Percentiles rank a stretch among this genome's conserved stretches.
Conservation (phyloP, 768 basidiomycete species). For the Phanerochaete carnosa region DNA sequence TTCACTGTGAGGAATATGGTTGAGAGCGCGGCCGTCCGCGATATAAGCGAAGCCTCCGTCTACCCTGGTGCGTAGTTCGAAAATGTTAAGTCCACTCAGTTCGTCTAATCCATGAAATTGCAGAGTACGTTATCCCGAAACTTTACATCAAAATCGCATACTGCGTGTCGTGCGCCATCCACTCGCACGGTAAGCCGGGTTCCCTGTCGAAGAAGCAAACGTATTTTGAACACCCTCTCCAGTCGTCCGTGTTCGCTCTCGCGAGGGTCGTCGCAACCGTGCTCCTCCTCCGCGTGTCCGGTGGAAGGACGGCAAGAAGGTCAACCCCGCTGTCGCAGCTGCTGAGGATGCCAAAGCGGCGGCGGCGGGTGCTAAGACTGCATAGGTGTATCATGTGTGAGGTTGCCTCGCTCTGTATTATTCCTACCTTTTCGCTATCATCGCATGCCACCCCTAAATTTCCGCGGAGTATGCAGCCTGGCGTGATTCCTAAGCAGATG, state of each 20-base stretch:
- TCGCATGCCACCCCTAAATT: neutral
- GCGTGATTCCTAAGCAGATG: neutral
- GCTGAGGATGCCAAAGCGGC: conserved; percentile 83
- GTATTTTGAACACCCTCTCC: neutral
- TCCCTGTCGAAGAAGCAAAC: neutral
- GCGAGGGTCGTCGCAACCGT: conserved; percentile 95
- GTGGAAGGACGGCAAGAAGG: conserved; percentile 95
- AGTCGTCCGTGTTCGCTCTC: conserved; percentile 98
- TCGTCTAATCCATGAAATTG: neutral
- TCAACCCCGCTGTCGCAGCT: conserved; percentile 92
- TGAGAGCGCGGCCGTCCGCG: conserved; percentile 95
- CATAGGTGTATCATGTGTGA: conserved; percentile 31
- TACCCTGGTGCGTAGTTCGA: conserved; percentile 68
- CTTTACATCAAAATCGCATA: conserved; percentile 98
- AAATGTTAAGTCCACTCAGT: neutral
- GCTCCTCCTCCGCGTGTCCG: conserved; percentile 93
- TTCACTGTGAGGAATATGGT: conserved; percentile 99
- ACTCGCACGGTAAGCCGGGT: conserved; percentile 82
- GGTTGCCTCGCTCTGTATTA: neutral
- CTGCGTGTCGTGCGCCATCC: conserved; percentile 99
- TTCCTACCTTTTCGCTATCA: conserved; percentile 1
- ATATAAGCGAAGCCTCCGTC: conserved; percentile 94
- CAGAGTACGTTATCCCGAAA: conserved; percentile 96
- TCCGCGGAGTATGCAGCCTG: neutral
- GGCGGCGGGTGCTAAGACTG: conserved; percentile 48